Percentiles rank a stretch among this genome's conserved stretches.
These are phyloP conservation scores for Metschnikowia anglica DNA, from an alignment of 805 yeast genomes.

Conservation along the genomic window DNA sequence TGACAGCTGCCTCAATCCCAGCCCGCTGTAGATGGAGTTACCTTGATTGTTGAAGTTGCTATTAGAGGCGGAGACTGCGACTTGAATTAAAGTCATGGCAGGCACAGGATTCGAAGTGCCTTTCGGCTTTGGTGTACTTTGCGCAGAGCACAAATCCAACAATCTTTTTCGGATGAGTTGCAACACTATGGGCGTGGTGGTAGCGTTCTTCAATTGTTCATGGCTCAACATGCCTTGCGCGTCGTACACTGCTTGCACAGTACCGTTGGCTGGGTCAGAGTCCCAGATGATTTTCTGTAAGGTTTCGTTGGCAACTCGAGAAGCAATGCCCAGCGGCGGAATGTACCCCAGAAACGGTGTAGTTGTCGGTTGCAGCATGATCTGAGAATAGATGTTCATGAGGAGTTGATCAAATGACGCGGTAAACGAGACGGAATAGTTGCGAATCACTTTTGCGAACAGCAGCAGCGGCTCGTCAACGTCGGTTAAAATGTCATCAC, in stretches of 20 bases:
- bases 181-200: slow-evolving; percentile 39
- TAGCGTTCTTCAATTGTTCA: slow-evolving; percentile 32
- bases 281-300: slow-evolving; percentile 28
- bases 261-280: slow-evolving; percentile 14
- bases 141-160: slow-evolving; percentile 38
- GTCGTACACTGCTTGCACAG: slow-evolving; percentile 28
- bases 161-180: slow-evolving; percentile 43
- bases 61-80: slow-evolving; percentile 13
- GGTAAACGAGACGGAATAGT: slow-evolving; percentile 37
- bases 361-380: slow-evolving; percentile 43
- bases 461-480: slow-evolving; percentile 30
- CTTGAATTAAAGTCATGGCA: slow-evolving; percentile 15
- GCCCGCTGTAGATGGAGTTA: slow-evolving; percentile 19
- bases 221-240: slow-evolving; percentile 31
- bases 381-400: slow-evolving; percentile 33
- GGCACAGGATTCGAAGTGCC: slow-evolving; percentile 9
- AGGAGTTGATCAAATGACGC: slow-evolving; percentile 38
- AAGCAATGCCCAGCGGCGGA: slow-evolving; percentile 46
- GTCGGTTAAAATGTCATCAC: slow-evolving; percentile 44
- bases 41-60: background rate
- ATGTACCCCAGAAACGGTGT: slow-evolving; percentile 44
- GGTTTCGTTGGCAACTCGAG: slow-evolving; percentile 44
- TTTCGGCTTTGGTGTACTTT: slow-evolving; percentile 12
- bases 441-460: slow-evolving; percentile 22
- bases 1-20: slow-evolving; percentile 36